Percentiles rank a stretch among this genome's conserved stretches.
phyloP scores from a whole-genome alignment of 1,284 basidiomycete species.

The Cutaneotrichosporon sp. region DNA sequence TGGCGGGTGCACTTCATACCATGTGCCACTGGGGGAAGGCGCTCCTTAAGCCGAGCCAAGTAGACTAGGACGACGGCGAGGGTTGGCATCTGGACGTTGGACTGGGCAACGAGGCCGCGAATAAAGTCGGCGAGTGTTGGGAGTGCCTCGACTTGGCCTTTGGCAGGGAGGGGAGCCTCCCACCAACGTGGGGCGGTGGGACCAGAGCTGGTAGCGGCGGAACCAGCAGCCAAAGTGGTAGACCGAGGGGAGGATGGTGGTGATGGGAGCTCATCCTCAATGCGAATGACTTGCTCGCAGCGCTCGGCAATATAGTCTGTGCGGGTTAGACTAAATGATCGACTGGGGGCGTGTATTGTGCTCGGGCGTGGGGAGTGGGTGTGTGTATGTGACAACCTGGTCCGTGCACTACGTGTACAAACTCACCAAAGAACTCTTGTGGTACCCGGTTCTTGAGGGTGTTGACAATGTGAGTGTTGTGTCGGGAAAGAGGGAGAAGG shows the following conservation, averaged over 20 bases:
- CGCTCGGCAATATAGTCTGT: slow-evolving; percentile 37
- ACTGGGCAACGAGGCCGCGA: slow-evolving; percentile 72
- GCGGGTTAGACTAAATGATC: not conserved
- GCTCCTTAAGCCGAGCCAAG: slow-evolving; percentile 78
- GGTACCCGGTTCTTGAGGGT: slow-evolving; percentile 45
- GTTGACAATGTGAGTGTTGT: slow-evolving; percentile 64
- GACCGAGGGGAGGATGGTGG: slow-evolving; percentile 23
- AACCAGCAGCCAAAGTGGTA: slow-evolving; percentile 7
- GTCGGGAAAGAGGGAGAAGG: slow-evolving; percentile 63
- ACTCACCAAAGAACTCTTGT: slow-evolving; percentile 68
- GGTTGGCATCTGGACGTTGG: slow-evolving; percentile 88
- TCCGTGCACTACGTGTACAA: not conserved
- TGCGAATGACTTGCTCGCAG: slow-evolving; percentile 46
- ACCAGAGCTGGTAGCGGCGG: slow-evolving; percentile 29
- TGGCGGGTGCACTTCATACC: slow-evolving; percentile 79
- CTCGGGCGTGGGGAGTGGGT: no score
- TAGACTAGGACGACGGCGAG: slow-evolving; percentile 92
- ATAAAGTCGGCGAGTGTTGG: slow-evolving; percentile 85
- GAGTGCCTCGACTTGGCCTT: slow-evolving; percentile 50
- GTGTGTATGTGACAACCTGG: slow-evolving; percentile 21
- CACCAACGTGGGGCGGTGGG: slow-evolving; percentile 32
- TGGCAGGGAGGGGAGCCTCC: slow-evolving; percentile 44
- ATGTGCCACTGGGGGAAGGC: slow-evolving; percentile 72
- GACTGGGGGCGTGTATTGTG: not conserved
- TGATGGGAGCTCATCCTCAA: slow-evolving; percentile 31